phyloP scores from a whole-genome alignment of 2,329 filamentous ascomycete species.

The Paecilomyces sp. region DNA sequence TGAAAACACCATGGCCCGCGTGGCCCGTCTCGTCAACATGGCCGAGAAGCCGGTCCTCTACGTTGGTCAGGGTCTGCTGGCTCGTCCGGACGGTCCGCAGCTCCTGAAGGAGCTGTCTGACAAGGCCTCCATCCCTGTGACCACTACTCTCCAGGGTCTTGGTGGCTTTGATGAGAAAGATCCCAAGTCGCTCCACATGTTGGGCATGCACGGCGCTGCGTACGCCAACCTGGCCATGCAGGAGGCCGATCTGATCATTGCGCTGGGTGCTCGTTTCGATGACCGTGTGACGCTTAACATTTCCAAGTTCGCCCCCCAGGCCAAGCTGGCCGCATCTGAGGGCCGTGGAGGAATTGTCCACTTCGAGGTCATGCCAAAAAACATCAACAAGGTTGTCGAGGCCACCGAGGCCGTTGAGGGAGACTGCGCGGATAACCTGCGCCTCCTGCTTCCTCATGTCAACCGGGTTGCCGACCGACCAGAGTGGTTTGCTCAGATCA shows the following conservation, averaged over 20 bases:
- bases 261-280: slow-evolving; percentile 88
- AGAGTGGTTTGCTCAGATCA: slow-evolving; percentile 87
- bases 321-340: slow-evolving; percentile 76
- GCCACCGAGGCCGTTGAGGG: slow-evolving; percentile 93
- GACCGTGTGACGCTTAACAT: slow-evolving; percentile 84
- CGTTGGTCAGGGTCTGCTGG: slow-evolving; percentile 83
- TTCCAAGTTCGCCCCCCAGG: slow-evolving; percentile 79
- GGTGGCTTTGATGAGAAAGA: slow-evolving; percentile 90
- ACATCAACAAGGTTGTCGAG: slow-evolving; percentile 99
- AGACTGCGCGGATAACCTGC: slow-evolving; percentile 75
- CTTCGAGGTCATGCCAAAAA: slow-evolving; percentile 98
- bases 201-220: slow-evolving; percentile 95
- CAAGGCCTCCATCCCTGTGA: slow-evolving; percentile 87
- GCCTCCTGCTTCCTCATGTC: slow-evolving; percentile 65
- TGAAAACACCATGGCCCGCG: slow-evolving; percentile 63
- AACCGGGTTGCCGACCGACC: slow-evolving; percentile 59
- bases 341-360: slow-evolving; percentile 90
- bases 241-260: slow-evolving; percentile 91
- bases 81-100: slow-evolving; percentile 68
- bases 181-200: slow-evolving; percentile 92
- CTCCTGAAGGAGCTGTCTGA: slow-evolving; percentile 81
- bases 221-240: slow-evolving; percentile 99
- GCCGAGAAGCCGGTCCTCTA: slow-evolving; percentile 95
- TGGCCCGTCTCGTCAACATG: slow-evolving; percentile 74
- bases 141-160: slow-evolving; percentile 88